Percentiles rank a stretch among this genome's conserved stretches.
These are phyloP conservation scores for Kentomonas sorsogonicus DNA, from an alignment of 208 protist species.

Conservation along the genomic window DNA sequence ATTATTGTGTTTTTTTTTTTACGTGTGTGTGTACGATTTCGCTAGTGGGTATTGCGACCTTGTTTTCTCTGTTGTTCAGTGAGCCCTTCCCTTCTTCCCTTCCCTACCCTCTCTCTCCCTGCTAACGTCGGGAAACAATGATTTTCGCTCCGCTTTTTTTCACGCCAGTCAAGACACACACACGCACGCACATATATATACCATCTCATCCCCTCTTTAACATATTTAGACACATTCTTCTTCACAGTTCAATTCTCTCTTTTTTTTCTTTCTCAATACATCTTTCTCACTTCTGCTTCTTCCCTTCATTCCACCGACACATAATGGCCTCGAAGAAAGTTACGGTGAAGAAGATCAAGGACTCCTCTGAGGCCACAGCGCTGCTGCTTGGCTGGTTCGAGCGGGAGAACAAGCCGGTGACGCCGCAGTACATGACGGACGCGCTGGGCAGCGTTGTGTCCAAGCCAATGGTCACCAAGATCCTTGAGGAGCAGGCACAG, in stretches of 20 bases:
- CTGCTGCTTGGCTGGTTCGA: slow-evolving; percentile 78
- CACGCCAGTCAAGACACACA: neutral
- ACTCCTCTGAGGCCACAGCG: slow-evolving; percentile 29
- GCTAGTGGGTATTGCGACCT: no score
- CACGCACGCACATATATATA: slow-evolving; percentile 6
- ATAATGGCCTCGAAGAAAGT: slow-evolving; percentile 29
- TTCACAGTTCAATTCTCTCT: neutral
- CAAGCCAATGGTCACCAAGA: slow-evolving; percentile 69
- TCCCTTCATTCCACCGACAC: neutral
- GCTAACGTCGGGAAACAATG: neutral
- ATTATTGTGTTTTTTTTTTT: neutral
- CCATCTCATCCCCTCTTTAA: no score
- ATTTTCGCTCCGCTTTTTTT: neutral
- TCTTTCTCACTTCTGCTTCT: neutral
- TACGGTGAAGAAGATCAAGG: slow-evolving; percentile 41
- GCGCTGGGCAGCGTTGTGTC: slow-evolving; percentile 74
- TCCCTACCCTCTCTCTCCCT: neutral
- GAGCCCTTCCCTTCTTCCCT: neutral
- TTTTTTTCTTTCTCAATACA: slow-evolving; percentile 10
- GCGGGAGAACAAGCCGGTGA: slow-evolving; percentile 75
- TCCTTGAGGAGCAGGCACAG: slow-evolving; percentile 49
- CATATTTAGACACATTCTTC: neutral
- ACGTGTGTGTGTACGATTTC: neutral
- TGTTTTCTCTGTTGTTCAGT: no score
- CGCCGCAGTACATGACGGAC: slow-evolving; percentile 74